Base-by-base conservation (phyloP, 2,329 filamentous ascomycete species). In the Cladorrhinum sp. region DNA sequence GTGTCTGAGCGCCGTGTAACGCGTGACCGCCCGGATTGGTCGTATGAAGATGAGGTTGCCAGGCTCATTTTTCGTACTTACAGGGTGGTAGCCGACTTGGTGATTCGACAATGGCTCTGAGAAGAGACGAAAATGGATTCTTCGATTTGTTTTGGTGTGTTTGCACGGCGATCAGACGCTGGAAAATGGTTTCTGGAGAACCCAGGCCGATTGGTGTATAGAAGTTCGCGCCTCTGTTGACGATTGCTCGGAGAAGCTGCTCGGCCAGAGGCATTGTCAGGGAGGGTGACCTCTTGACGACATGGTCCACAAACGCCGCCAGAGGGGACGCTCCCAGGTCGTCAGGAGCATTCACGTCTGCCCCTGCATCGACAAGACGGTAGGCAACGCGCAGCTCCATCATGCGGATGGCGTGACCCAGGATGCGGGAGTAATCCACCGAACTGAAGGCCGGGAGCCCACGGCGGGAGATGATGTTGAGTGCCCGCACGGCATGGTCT, bases 341-440 rank as follows among this genome's bases (percentile, higher is more conserved):
- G 50, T 62, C 57, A 10, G 46, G 54, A 6, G 39, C 58, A 72
- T 59, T 58, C 24, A 65, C 62, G 33, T 61, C 58, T 1, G 62
- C 60, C 12, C 64, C 64, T 10, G 55, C 56, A 2, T 63, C 57
- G 24, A 67, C 28, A 23, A 66, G 46, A 59, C 36, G 52, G 49
- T 63, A 60, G 16, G 63, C 63, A 2, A 62, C 49, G 10, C 12
- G 18, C 3, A 61, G 48, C 21, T 58, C 56, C 20, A 49, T 53
- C n/a, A 26, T 36, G 14, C 33, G 20, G 10, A 65, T 55, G 1
- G 63, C 61, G 12, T 53, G 28, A 48, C 42, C 57, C 42, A 65
- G 6, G 23, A 63, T 48, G 20, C 54, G 42, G 4, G 58, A 59
- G 16, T 18, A 49, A 39, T 61, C 61, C 50, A 9, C 4, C 2